These are phyloP conservation scores for rapeseed (Brassica napus) DNA, from an alignment of 345 rosid species.

Conservation along the genomic window Da-Ae NC_063451.1:47334001-47334500, in stretches of 20 bases:
- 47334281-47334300: neutral
- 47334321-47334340: neutral
- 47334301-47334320: neutral
- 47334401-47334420: neutral
- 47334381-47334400: neutral
- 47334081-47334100: neutral
- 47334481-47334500: neutral
- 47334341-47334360: neutral
- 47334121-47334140: neutral
- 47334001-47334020: neutral
- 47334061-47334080: neutral
- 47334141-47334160: neutral
- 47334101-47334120: neutral
- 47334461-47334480: too few species aligned
- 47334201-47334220: neutral
- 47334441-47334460: too few species aligned
- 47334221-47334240: neutral
- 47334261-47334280: neutral
- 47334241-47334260: neutral
- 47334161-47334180: constrained; percentile 16
- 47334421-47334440: neutral
- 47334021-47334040: neutral
- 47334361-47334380: neutral
- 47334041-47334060: neutral
- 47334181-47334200: neutral